Evolutionary conservation across 1,284 basidiomycete species (phyloP), one percentile per base, ranked within the genome.

Genomic region (Coniferiporia sulphurascens): DNA sequence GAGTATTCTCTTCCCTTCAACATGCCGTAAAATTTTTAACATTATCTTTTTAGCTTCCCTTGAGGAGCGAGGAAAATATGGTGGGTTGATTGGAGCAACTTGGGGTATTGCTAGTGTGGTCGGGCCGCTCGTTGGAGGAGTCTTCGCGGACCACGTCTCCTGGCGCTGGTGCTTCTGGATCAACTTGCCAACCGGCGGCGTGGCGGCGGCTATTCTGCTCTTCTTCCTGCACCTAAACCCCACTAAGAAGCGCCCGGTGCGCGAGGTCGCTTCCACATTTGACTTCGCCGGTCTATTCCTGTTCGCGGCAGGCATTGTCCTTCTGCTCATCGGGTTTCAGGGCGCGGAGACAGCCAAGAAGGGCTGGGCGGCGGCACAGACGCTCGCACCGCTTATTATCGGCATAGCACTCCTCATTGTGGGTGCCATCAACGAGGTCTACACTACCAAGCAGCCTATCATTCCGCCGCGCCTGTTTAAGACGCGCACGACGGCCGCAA

Each of bases 371-470:
- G 62, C 41, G 59, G 61, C 75, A 1, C 61, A 72, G 45, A 78
- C 83, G 0, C 81, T 84, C 58, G 75, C 74, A 4, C 72, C 80
- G 4, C 74, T 87, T 44, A 72, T 71, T 4, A 70, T 80, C 22
- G 84, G 84, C 13, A 70, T 67, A 1, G 66, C 70, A 27, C 59
- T 78, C 1, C 70, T 85, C 52, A 53, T 75, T 8, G 59, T 69
- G 0, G 76, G 72, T n/a, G 69, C 71, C 19, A 59, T 76, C 27
- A 78, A 80, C 65, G 82, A 81, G 62, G 56, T 78, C 8, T 69
- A 68, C 38, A 84, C 83, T 0, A 78, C 74, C 59, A 75, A 78
- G 10, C 74, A 74, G 19, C 78, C 84, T 0, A 79, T 86, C 60
- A 75, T 86, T 13, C 78, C 82, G 0, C 74, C 78, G 8, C 70